Conservation (phyloP, 495 filamentous ascomycete species). For the Xylaria telfairii region DNA sequence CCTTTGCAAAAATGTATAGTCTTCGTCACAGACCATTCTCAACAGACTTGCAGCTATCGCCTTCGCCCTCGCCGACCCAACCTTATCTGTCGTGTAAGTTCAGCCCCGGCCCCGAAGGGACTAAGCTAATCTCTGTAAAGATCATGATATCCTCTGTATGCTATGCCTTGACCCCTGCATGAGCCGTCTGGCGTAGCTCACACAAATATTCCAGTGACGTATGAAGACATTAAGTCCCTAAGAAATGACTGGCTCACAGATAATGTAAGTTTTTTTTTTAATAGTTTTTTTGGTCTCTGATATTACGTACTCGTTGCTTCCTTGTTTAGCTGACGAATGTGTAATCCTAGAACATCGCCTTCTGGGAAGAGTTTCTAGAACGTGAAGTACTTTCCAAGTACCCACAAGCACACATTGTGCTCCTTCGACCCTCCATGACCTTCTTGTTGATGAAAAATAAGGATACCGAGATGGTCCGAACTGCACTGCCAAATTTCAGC, state of each 20-base stretch:
- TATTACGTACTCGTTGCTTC: conserved; percentile 17
- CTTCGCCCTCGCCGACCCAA: conserved; percentile 42
- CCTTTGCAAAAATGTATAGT: conserved; percentile 22
- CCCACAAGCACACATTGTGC: conserved; percentile 81
- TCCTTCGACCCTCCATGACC: conserved; percentile 91
- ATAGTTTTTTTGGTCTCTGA: too few species aligned
- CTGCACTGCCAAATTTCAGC: conserved; percentile 79
- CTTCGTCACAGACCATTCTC: conserved; percentile 30
- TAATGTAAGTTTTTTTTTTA: conserved; percentile 71
- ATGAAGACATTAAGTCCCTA: conserved; percentile 84
- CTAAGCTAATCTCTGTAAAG: conserved; percentile 30
- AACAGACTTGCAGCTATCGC: conserved; percentile 36
- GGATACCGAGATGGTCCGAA: conserved; percentile 73
- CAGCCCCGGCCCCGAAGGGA: neutral
- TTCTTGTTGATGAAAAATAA: conserved; percentile 88
- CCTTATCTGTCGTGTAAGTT: conserved; percentile 54
- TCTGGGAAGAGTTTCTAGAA: conserved; percentile 98
- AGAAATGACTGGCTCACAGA: conserved; percentile 98
- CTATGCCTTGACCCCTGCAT: neutral
- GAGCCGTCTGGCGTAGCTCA: conserved; percentile 24
- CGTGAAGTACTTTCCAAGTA: conserved; percentile 80
- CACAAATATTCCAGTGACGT: conserved; percentile 39
- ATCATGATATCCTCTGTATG: conserved; percentile 55
- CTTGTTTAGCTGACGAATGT: conserved; percentile 27
- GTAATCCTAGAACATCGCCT: conserved; percentile 74